A percentile compares a stretch with the other conserved stretches of the same genome.
These are phyloP conservation scores for Trametes sanguinea DNA, from an alignment of 768 basidiomycete species.

Conservation along the genomic window DNA sequence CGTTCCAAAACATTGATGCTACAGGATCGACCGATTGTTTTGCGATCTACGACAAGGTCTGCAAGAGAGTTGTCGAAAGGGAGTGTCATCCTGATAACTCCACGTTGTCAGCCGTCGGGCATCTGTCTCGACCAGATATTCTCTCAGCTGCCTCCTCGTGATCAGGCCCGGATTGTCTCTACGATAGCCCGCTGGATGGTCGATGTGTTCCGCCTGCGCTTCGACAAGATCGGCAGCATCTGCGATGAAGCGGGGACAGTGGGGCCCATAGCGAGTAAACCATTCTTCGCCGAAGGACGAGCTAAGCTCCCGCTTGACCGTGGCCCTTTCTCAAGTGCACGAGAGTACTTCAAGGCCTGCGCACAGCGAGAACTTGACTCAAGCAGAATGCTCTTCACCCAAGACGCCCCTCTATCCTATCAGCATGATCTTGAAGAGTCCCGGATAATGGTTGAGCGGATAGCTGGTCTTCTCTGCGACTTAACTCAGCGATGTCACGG, in stretches of 20 bases:
- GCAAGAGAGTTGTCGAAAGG: too few relatives aligned
- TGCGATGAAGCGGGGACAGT: slow-evolving; percentile 8
- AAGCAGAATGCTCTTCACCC: slow-evolving; percentile 33
- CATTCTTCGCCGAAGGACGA: slow-evolving; percentile 35
- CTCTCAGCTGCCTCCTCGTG: slow-evolving; percentile 23
- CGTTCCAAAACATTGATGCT: too few relatives aligned
- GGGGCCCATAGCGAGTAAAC: slow-evolving; percentile 27
- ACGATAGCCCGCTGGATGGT: slow-evolving; percentile 35
- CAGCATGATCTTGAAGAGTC: slow-evolving; percentile 33
- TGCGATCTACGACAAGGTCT: too few relatives aligned
- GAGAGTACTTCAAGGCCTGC: slow-evolving; percentile 38
- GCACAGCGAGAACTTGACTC: slow-evolving; percentile 39
- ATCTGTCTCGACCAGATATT: slow-evolving; percentile 21
- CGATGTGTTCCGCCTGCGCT: slow-evolving; percentile 30
- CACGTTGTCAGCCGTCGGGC: too few relatives aligned
- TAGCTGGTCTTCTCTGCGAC: slow-evolving; percentile 32
- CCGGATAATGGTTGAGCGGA: slow-evolving; percentile 34
- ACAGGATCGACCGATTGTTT: too few relatives aligned
- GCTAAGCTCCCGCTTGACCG: slow-evolving; percentile 34
- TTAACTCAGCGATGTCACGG: slow-evolving; percentile 33
- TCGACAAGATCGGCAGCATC: slow-evolving; percentile 35
- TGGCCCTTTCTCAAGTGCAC: slow-evolving; percentile 33
- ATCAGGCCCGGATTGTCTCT: slow-evolving; percentile 32
- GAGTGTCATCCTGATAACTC: too few relatives aligned
- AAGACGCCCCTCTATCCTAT: slow-evolving; percentile 35